These are phyloP conservation scores for Calonectria pseudoreteaudii DNA, from an alignment of 2,329 filamentous ascomycete species.

Conservation along the genomic window DNA sequence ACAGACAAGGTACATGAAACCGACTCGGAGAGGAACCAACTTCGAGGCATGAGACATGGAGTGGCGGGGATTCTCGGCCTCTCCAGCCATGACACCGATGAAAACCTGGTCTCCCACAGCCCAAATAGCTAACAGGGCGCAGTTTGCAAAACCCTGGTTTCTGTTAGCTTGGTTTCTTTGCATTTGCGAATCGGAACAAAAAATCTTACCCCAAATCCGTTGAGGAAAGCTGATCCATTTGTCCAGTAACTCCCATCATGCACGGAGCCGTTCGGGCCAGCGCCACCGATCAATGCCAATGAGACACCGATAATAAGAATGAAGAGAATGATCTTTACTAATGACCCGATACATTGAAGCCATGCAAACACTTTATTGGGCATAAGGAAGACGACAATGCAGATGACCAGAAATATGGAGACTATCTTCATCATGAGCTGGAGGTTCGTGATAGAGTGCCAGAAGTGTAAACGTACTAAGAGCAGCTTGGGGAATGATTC, in stretches of 20 bases:
- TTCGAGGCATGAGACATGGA: constrained; percentile 35
- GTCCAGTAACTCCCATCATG: constrained; percentile 20
- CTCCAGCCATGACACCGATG: constrained; percentile 39
- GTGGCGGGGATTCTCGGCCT: constrained; percentile 30
- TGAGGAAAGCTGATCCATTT: constrained; percentile 4
- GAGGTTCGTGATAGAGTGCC: background rate
- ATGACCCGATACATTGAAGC: constrained; percentile 12
- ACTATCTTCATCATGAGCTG: background rate
- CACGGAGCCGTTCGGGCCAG: constrained; percentile 4
- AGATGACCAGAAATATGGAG: constrained; percentile 18
- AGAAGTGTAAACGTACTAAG: background rate
- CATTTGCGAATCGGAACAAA: background rate
- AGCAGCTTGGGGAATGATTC: constrained; percentile 9
- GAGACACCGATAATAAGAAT: constrained; percentile 15
- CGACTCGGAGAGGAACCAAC: constrained; percentile 34
- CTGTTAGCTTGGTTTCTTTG: background rate
- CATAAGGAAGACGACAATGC: constrained; percentile 5
- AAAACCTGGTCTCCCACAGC: constrained; percentile 38
- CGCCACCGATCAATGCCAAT: constrained; percentile 13
- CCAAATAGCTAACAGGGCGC: constrained; percentile 34
- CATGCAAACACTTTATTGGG: constrained; percentile 23
- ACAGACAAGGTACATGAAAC: constrained; percentile 31
- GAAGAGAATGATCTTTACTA: constrained; percentile 23
- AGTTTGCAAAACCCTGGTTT: constrained; percentile 33
- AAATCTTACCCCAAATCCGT: constrained; percentile 14